Percentiles rank a stretch among this genome's conserved stretches.
phyloP scores from a whole-genome alignment of 2,329 filamentous ascomycete species.

The Calonectria pteridis region DNA sequence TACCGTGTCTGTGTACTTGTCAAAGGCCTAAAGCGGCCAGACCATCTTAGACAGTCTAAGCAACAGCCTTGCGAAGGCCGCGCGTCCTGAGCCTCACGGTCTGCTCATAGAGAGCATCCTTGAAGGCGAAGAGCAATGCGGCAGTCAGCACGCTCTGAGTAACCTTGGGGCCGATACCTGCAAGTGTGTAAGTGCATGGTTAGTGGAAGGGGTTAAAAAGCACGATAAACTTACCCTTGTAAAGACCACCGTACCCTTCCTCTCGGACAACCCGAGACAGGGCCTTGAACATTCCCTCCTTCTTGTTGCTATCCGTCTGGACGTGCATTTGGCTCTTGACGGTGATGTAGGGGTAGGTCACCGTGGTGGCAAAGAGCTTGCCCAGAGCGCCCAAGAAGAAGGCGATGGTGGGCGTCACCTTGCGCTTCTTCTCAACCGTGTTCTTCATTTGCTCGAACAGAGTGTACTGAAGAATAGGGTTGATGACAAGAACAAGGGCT shows the following conservation, averaged over 20 bases:
- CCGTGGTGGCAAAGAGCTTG: slow-evolving; percentile 92
- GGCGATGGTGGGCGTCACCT: slow-evolving; percentile 86
- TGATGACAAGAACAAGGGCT: slow-evolving; percentile 93
- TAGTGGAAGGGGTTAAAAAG: not conserved
- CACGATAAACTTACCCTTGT: slow-evolving; percentile 77
- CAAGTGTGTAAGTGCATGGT: slow-evolving; percentile 21
- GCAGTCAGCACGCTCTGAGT: slow-evolving; percentile 97
- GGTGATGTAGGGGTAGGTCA: slow-evolving; percentile 99
- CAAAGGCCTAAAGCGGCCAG: not conserved
- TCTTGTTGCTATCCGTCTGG: slow-evolving; percentile 77
- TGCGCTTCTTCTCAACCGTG: slow-evolving; percentile 76
- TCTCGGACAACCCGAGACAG: slow-evolving; percentile 85
- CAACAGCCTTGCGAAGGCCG: slow-evolving; percentile 55
- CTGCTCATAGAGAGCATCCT: slow-evolving; percentile 93
- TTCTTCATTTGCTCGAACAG: slow-evolving; percentile 99
- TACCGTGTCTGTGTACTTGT: slow-evolving; percentile 22
- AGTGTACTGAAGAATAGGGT: slow-evolving; percentile 98
- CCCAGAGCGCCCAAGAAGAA: slow-evolving; percentile 93
- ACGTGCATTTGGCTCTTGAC: slow-evolving; percentile 99
- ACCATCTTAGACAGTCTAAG: slow-evolving; percentile 39
- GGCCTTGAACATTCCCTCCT: slow-evolving; percentile 83
- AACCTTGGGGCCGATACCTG: slow-evolving; percentile 95
- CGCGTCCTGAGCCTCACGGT: slow-evolving; percentile 74
- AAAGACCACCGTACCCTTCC: slow-evolving; percentile 92
- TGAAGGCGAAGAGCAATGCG: slow-evolving; percentile 97